Evolutionary conservation across 352 stramenopile genomes (phyloP).

Genomic region (Phytophthora aleatoria): DNA sequence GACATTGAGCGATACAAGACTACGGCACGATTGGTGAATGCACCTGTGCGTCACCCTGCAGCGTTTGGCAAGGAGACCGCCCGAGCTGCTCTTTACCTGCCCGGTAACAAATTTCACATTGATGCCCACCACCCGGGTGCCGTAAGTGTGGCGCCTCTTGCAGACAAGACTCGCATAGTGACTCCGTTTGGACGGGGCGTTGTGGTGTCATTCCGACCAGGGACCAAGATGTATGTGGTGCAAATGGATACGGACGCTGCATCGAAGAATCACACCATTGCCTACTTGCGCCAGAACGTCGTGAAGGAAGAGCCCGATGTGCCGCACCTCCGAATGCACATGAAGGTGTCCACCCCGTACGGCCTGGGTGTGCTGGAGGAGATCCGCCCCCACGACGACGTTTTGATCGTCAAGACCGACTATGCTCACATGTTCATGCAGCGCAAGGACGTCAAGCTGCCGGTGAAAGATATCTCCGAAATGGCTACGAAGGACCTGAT

Average conservation of each 20-base stretch:
- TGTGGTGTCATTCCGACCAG: conserved; percentile 69
- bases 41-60: conserved; percentile 58
- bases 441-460: conserved; percentile 73
- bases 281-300: conserved; percentile 68
- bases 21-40: conserved; percentile 59
- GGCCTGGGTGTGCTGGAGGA: conserved; percentile 67
- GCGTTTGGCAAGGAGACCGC: conserved; percentile 63
- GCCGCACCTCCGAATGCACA: conserved; percentile 76
- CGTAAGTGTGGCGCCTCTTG: conserved; percentile 62
- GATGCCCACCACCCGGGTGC: conserved; percentile 71
- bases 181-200: conserved; percentile 78
- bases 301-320: conserved; percentile 74
- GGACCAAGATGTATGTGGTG: conserved; percentile 84
- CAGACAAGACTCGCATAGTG: conserved; percentile 76
- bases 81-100: conserved; percentile 71
- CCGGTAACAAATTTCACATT: conserved; percentile 69
- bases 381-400: conserved; percentile 66
- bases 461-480: conserved; percentile 62
- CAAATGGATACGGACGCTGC: conserved; percentile 67
- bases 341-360: conserved; percentile 80
- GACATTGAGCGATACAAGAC: conserved; percentile 65
- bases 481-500: conserved; percentile 85
- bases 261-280: conserved; percentile 64
- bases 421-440: conserved; percentile 85
- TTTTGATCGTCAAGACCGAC: conserved; percentile 67